Evolutionary conservation across 768 basidiomycete species (phyloP).

Genomic region (Lactarius tabidus): DNA sequence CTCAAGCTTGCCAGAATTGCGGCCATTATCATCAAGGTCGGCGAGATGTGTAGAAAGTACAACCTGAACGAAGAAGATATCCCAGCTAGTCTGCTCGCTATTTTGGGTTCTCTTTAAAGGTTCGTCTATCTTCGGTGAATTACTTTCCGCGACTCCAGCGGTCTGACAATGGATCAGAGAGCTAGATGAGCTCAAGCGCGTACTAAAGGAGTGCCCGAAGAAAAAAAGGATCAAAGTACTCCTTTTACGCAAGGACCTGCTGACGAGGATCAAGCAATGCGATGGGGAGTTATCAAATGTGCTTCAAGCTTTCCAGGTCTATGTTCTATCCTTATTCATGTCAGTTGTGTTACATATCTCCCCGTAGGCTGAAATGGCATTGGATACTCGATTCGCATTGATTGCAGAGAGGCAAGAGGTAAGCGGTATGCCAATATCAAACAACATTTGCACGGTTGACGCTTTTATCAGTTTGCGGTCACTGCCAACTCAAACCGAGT

Average conservation of each 20-base stretch:
- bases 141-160: neutral
- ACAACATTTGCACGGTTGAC: too few species aligned
- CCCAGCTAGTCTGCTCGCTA: neutral
- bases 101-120: neutral
- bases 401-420: neutral
- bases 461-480: too few species aligned
- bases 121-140: neutral
- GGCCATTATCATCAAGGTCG: neutral
- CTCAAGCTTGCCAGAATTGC: too few species aligned
- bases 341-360: neutral
- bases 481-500: too few species aligned
- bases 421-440: too few species aligned
- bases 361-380: neutral
- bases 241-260: neutral
- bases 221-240: neutral
- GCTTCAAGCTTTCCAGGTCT: neutral
- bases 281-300: neutral
- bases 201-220: neutral
- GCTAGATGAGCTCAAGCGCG: neutral
- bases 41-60: too few species aligned
- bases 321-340: neutral
- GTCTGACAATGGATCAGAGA: neutral
- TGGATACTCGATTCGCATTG: neutral
- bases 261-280: neutral
- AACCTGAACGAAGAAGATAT: neutral